Evolutionary conservation across 164 flowering plant species (phyloP).

Genomic region (Aristolochia contorta): DNA sequence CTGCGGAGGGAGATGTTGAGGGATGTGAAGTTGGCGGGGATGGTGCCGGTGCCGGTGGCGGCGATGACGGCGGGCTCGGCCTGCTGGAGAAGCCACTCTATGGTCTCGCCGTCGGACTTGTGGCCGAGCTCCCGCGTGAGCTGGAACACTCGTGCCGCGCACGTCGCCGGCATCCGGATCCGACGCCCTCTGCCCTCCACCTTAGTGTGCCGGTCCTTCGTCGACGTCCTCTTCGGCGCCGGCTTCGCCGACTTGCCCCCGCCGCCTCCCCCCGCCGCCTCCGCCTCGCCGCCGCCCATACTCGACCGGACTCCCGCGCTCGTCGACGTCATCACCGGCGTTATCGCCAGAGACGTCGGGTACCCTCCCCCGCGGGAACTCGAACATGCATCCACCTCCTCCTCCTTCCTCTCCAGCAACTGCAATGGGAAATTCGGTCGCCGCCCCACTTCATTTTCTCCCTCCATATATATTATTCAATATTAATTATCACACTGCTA

Average conservation of each 20-base stretch:
- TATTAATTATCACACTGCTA: too few relatives aligned
- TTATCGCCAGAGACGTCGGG: constrained; percentile 16
- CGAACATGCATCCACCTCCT: constrained; percentile 29
- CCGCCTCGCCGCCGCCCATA: constrained; percentile 2
- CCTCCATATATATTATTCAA: constrained; percentile 50
- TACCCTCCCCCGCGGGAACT: constrained; percentile 29
- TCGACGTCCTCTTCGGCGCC: constrained; percentile 47
- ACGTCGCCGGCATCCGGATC: constrained; percentile 80
- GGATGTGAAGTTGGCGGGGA: constrained; percentile 73
- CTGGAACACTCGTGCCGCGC: constrained; percentile 83
- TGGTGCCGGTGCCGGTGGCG: constrained; percentile 83
- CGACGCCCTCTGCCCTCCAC: constrained; percentile 83
- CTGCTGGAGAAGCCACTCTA: constrained; percentile 76
- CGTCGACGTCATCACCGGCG: constrained; percentile 4
- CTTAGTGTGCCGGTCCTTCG: constrained; percentile 74
- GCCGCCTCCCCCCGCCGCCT: constrained; percentile 2
- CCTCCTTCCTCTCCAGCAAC: constrained; percentile 46
- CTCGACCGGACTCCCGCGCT: constrained; percentile 9
- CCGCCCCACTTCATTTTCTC: constrained; percentile 25
- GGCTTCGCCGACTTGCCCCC: constrained; percentile 44
- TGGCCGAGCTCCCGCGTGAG: constrained; percentile 66
- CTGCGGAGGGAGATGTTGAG: constrained; percentile 62
- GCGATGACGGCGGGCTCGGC: constrained; percentile 83
- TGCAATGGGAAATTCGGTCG: constrained; percentile 63
- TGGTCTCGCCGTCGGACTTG: constrained; percentile 74